Evolutionary conservation across 331 rosid genomes (phyloP).

Genomic region (Erythrophleum ivorense): DNA sequence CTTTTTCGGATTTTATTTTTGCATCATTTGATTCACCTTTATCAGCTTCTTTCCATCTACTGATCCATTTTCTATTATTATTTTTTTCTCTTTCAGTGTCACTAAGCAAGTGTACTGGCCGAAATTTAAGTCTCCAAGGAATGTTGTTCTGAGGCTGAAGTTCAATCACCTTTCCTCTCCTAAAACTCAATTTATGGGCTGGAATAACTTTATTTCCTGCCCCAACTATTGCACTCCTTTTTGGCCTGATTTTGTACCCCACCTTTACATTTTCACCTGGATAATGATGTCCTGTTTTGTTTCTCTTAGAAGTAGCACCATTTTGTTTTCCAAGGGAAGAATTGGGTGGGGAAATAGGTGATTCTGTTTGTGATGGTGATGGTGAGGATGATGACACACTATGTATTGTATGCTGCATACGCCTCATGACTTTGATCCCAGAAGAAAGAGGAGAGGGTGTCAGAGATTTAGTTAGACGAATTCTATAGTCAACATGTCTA

Average conservation of each 20-base stretch:
- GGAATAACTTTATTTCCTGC: slow-evolving; percentile 46
- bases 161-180: slow-evolving; percentile 73
- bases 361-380: slow-evolving; percentile 35
- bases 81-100: slow-evolving; percentile 51
- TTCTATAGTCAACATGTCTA: slow-evolving; percentile 44
- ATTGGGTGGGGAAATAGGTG: slow-evolving; percentile 31
- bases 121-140: slow-evolving; percentile 77
- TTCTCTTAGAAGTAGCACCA: slow-evolving; percentile 39
- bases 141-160: slow-evolving; percentile 59
- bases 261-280: slow-evolving; percentile 46
- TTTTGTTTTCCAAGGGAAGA: slow-evolving; percentile 45
- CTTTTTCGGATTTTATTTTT: slow-evolving; percentile 46
- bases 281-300: slow-evolving; percentile 32
- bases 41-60: slow-evolving; percentile 39
- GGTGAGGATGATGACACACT: slow-evolving; percentile 28
- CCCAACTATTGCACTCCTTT: slow-evolving; percentile 42
- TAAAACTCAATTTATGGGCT: slow-evolving; percentile 57
- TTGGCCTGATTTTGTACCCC: slow-evolving; percentile 48
- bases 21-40: slow-evolving; percentile 42
- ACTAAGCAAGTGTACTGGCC: slow-evolving; percentile 49
- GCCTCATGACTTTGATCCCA: slow-evolving; percentile 45
- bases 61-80: slow-evolving; percentile 35
- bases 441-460: slow-evolving; percentile 22
- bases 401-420: background rate
- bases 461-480: slow-evolving; percentile 17